phyloP scores from a whole-genome alignment of 768 basidiomycete species.

The Boletus reticulatus region DNA sequence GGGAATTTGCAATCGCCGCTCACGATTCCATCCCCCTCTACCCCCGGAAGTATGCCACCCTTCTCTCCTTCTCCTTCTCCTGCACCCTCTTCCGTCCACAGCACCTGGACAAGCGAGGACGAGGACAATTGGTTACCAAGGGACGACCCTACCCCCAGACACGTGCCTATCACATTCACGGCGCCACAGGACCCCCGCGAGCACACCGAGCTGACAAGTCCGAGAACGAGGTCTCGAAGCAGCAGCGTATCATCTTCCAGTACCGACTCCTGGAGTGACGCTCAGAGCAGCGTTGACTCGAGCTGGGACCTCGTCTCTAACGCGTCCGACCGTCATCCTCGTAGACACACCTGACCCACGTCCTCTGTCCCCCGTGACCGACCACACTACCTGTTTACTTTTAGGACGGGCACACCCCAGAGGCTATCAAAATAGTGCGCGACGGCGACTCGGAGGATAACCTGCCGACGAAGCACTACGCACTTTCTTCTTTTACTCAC shows the following conservation, averaged over 20 bases:
- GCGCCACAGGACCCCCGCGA: background rate
- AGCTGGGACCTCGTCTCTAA: conserved; percentile 29
- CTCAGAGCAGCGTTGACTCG: conserved; percentile 15
- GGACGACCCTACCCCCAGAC: background rate
- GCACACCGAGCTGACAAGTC: background rate
- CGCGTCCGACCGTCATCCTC: background rate
- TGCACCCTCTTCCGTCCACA: conserved; percentile 4
- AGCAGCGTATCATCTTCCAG: conserved; percentile 10
- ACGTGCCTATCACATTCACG: background rate
- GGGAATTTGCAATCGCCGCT: conserved; percentile 22
- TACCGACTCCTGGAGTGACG: conserved; percentile 29
- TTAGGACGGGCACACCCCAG: no score
- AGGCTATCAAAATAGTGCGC: no score
- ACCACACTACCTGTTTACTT: no score
- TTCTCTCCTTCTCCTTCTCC: conserved; percentile 18
- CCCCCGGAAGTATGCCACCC: conserved; percentile 13
- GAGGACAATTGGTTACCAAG: conserved; percentile 8
- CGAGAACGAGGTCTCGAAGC: conserved; percentile 9
- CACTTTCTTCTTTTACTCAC: no score
- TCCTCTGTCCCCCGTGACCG: no score
- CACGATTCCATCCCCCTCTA: conserved; percentile 19
- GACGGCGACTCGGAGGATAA: no score
- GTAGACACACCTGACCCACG: background rate
- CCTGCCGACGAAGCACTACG: no score
- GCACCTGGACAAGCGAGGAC: conserved; percentile 12